phyloP scores from a whole-genome alignment of 768 basidiomycete genomes.

The Pisolithus marmoratus region DNA sequence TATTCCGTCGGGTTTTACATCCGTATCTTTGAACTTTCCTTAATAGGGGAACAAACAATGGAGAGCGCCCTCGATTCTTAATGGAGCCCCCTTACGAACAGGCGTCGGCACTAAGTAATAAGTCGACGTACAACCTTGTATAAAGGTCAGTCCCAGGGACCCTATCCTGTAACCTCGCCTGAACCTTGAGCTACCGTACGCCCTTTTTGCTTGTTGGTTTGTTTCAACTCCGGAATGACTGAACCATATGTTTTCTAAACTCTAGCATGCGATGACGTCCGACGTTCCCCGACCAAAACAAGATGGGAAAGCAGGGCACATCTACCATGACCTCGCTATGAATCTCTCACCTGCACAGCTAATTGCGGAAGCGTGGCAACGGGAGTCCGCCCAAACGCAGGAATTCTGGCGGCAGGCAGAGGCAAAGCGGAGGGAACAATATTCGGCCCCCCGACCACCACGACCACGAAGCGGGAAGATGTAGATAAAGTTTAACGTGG shows the following conservation, averaged over 20 bases:
- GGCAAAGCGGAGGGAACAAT: constrained; percentile 42
- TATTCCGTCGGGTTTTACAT: constrained; percentile 24
- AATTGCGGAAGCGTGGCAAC: constrained; percentile 66
- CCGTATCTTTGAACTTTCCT: constrained; percentile 30
- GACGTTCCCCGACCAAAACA: constrained; percentile 29
- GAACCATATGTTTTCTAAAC: constrained; percentile 19
- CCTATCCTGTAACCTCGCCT: constrained; percentile 26
- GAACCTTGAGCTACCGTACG: constrained; percentile 35
- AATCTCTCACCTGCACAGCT: constrained; percentile 49
- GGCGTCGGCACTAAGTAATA: constrained; percentile 23
- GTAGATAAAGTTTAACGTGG: constrained; percentile 29
- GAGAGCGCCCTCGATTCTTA: constrained; percentile 17
- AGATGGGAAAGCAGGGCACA: constrained; percentile 26
- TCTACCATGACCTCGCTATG: constrained; percentile 21
- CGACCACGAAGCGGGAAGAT: constrained; percentile 43
- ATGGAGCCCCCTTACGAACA: constrained; percentile 16
- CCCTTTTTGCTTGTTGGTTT: constrained; percentile 27
- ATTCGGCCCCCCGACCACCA: constrained; percentile 33
- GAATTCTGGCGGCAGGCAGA: constrained; percentile 56
- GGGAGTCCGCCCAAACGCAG: constrained; percentile 54
- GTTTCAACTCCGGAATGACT: constrained; percentile 17
- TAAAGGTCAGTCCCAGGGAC: constrained; percentile 28
- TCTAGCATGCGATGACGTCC: constrained; percentile 34
- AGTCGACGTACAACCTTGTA: constrained; percentile 29
- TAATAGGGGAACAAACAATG: constrained; percentile 28